Evolutionary conservation across 1,284 basidiomycete species (phyloP).

Genomic region (Meripilus lineatus): DNA sequence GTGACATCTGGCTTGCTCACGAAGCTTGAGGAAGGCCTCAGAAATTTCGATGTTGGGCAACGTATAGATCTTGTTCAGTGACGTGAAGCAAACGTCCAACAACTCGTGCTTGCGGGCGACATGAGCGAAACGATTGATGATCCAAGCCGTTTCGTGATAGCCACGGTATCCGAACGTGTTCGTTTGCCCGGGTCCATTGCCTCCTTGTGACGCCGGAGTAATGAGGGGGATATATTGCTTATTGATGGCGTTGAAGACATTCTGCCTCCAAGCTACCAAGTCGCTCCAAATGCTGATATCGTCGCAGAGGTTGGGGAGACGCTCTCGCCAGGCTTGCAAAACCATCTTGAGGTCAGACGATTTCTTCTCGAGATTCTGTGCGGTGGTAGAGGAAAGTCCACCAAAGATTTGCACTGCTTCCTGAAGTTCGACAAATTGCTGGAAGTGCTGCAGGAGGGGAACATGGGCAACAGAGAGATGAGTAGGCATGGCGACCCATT

Average conservation of each 20-base stretch:
- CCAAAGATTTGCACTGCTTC: conserved; percentile 96
- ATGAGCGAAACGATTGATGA: conserved; percentile 99
- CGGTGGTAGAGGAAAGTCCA: conserved; percentile 83
- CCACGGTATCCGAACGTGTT: conserved; percentile 95
- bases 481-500: conserved; percentile 90
- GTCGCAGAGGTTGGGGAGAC: conserved; percentile 93
- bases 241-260: conserved; percentile 90
- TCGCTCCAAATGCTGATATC: conserved; percentile 99
- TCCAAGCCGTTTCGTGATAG: conserved; percentile 99
- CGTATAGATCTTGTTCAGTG: conserved; percentile 97
- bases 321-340: conserved; percentile 95
- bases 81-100: conserved; percentile 93
- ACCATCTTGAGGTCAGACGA: conserved; percentile 95
- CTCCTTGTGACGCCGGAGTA: conserved; percentile 42
- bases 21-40: conserved; percentile 97
- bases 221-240: conserved; percentile 95
- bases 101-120: conserved; percentile 97
- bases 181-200: conserved; percentile 48
- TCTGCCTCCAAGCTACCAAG: conserved; percentile 96
- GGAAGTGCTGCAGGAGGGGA: conserved; percentile 95
- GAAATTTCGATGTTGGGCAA: conserved; percentile 99
- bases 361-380: conserved; percentile 90
- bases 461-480: conserved; percentile 90
- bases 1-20: conserved; percentile 99
- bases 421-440: conserved; percentile 97